A percentile compares a stretch with the other conserved stretches of the same genome.
phyloP scores from a whole-genome alignment of 73 alveolate genomes.

The Blepharisma japonicum region DNA sequence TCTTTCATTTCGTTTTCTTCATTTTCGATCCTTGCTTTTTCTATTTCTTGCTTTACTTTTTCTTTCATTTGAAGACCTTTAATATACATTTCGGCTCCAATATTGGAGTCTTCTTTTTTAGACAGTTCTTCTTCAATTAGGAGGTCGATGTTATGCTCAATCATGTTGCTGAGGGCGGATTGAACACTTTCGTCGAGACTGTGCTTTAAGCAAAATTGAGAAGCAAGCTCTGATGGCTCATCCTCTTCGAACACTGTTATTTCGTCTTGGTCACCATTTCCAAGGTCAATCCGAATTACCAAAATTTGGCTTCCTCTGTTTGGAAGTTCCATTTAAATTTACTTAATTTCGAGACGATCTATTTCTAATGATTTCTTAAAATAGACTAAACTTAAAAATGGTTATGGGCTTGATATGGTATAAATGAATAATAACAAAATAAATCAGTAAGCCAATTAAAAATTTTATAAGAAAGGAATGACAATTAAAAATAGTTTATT shows the following conservation, averaged over 20 bases:
- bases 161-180: background rate
- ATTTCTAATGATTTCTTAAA: too few relatives aligned
- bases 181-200: background rate
- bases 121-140: background rate
- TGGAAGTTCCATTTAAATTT: too few relatives aligned
- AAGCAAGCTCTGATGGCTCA: conserved; percentile 21
- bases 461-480: too few relatives aligned
- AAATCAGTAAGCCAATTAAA: too few relatives aligned
- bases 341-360: too few relatives aligned
- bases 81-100: background rate
- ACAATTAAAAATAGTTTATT: too few relatives aligned
- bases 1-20: too few relatives aligned
- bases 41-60: too few relatives aligned
- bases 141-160: conserved; percentile 5
- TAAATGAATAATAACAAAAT: too few relatives aligned
- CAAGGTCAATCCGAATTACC: conserved; percentile 3
- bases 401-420: too few relatives aligned
- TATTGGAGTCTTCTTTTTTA: background rate
- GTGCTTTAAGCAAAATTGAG: background rate
- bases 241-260: conserved; percentile 2
- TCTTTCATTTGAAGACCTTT: conserved; percentile 14
- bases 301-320: background rate
- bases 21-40: too few relatives aligned
- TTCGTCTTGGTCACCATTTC: conserved; percentile 3
- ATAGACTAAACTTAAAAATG: too few relatives aligned